These are phyloP conservation scores for Rhodotorula sp. DNA, from an alignment of 1,284 basidiomycete species.

Conservation along the genomic window DNA sequence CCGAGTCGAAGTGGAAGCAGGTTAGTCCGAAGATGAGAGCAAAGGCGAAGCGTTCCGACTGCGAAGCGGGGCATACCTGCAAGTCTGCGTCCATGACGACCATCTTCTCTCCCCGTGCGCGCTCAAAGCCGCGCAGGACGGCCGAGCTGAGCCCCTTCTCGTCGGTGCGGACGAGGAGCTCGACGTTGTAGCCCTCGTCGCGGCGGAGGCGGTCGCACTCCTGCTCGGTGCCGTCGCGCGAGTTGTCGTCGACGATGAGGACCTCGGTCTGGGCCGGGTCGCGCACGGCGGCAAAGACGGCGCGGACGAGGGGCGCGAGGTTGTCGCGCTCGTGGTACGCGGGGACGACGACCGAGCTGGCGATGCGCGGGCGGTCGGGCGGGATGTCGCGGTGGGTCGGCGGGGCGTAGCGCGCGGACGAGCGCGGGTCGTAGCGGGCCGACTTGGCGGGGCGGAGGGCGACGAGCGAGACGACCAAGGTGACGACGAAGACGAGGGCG, in stretches of 20 bases:
- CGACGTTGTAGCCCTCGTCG: slow-evolving; percentile 55
- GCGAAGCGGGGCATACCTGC: slow-evolving; percentile 43
- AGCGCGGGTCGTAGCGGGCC: slow-evolving; percentile 31
- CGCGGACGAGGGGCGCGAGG: slow-evolving; percentile 54
- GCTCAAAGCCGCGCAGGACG: slow-evolving; percentile 55
- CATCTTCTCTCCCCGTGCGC: slow-evolving; percentile 54
- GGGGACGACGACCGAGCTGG: slow-evolving; percentile 56
- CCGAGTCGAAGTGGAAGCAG: too few relatives aligned
- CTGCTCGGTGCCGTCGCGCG: slow-evolving; percentile 56
- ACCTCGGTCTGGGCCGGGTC: slow-evolving; percentile 52
- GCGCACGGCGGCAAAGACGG: slow-evolving; percentile 48
- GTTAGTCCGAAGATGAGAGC: too few relatives aligned
- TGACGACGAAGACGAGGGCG: slow-evolving; percentile 24
- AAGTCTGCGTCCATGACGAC: slow-evolving; percentile 58
- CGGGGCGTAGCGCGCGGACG: slow-evolving; percentile 31
- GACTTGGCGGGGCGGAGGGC: slow-evolving; percentile 11
- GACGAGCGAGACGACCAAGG: slow-evolving; percentile 28
- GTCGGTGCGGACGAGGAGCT: slow-evolving; percentile 53
- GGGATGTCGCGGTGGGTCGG: slow-evolving; percentile 13
- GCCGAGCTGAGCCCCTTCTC: slow-evolving; percentile 56
- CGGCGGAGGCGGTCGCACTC: slow-evolving; percentile 52
- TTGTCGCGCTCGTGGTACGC: slow-evolving; percentile 58
- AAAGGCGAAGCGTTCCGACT: background rate
- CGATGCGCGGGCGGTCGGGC: slow-evolving; percentile 35
- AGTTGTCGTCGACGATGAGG: slow-evolving; percentile 58